Evolutionary conservation across 2,329 filamentous ascomycete species (phyloP).

Genomic region (Monosporascus ibericus): DNA sequence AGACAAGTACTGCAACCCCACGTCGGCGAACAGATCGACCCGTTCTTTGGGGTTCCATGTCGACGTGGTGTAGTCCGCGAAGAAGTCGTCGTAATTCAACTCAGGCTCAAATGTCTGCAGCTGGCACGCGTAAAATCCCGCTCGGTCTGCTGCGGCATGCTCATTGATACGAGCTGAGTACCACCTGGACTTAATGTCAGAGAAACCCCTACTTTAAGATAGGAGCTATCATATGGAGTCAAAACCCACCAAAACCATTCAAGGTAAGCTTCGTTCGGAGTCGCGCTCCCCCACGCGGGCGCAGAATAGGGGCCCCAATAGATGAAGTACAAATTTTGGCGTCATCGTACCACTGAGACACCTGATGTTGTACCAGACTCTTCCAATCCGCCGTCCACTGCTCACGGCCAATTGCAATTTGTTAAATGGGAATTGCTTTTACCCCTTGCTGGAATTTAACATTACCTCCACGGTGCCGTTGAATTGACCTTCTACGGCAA

Average conservation of each 20-base stretch:
- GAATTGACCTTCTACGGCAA: constrained; percentile 25
- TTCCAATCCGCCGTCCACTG: constrained; percentile 28
- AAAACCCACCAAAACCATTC: constrained; percentile 45
- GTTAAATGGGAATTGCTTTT: constrained; percentile 5
- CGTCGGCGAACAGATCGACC: constrained; percentile 31
- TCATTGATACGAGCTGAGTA: constrained; percentile 32
- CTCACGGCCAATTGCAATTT: constrained; percentile 27
- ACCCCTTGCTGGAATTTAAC: neutral
- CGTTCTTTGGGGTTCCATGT: constrained; percentile 41
- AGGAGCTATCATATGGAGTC: neutral
- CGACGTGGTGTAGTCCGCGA: constrained; percentile 45
- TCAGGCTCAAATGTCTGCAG: constrained; percentile 44
- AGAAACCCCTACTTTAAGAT: neutral
- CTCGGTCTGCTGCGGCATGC: constrained; percentile 34
- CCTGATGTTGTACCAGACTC: constrained; percentile 33
- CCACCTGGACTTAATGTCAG: constrained; percentile 13
- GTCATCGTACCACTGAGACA: constrained; percentile 47
- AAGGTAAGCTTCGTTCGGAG: constrained; percentile 33
- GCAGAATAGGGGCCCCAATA: constrained; percentile 54
- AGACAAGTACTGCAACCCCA: constrained; percentile 36
- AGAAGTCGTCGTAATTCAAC: constrained; percentile 50
- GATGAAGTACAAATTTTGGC: constrained; percentile 54
- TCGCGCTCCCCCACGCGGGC: constrained; percentile 41
- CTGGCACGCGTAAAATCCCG: constrained; percentile 41
- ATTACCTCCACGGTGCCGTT: constrained; percentile 10